phyloP scores from a whole-genome alignment of 106 monocot species.

The Apostasia shenzhenica region DNA sequence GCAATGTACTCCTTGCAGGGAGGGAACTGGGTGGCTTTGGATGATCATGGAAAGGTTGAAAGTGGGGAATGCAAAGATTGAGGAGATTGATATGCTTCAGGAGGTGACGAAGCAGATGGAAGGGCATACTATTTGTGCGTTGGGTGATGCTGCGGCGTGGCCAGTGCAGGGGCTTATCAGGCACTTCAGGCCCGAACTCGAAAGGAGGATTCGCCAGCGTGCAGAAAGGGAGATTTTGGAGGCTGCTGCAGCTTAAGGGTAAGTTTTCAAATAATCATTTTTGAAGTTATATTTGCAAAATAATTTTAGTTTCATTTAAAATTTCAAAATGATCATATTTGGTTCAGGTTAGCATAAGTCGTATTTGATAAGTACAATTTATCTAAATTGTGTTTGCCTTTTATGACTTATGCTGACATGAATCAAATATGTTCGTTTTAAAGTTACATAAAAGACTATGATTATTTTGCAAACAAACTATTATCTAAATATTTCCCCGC shows the following conservation, averaged over 20 bases:
- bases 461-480: too few species aligned
- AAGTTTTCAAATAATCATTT: too few species aligned
- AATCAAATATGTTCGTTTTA: too few species aligned
- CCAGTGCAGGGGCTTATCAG: conserved; percentile 68
- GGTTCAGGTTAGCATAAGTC: too few species aligned
- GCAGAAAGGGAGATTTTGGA: conserved; percentile 21
- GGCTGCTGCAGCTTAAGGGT: conserved; percentile 20
- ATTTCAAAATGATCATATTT: too few species aligned
- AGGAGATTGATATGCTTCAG: conserved; percentile 51
- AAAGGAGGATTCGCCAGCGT: conserved; percentile 23
- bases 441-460: too few species aligned
- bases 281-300: too few species aligned
- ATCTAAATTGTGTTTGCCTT: too few species aligned
- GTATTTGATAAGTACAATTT: too few species aligned
- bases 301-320: too few species aligned
- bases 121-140: conserved; percentile 66
- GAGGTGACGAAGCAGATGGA: conserved; percentile 43
- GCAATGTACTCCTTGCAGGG: conserved; percentile 82
- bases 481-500: too few species aligned
- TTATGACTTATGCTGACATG: too few species aligned
- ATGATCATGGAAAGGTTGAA: conserved; percentile 83
- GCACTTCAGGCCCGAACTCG: conserved; percentile 50
- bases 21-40: conserved; percentile 74
- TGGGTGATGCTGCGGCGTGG: conserved; percentile 80
- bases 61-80: conserved; percentile 61